Base-by-base conservation (phyloP, 2,329 filamentous ascomycete species). In the Colletotrichum sidae region DNA sequence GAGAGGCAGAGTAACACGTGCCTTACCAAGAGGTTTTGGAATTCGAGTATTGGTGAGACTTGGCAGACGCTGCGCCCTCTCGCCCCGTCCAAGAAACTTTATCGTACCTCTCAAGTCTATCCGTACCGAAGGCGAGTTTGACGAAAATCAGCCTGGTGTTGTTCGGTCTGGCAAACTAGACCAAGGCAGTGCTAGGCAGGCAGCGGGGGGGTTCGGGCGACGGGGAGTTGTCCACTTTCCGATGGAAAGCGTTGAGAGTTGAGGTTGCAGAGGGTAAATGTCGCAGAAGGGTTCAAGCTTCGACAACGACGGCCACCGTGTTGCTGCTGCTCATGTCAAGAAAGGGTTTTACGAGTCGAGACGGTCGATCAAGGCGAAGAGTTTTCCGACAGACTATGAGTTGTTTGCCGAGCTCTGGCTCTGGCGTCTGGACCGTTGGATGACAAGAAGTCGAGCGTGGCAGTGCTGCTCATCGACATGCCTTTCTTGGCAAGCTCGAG, bases 401-500 rank as follows among this genome's bases (percentile, higher is more conserved):
- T 25, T 4, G 4, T 25, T 25, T 25, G 25, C 25, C 25, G 25
- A 25, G 25, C 25, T 39, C 52, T 53, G 53, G 13, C 53, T 52
- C 49, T 33, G 25, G 47, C 17, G 52, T 49, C 38, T 54, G 37
- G 42, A 39, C 3, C 44, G 46, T 34, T 12, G 13, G 35, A 44
- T 12, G 51, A 55, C 39, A 45, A 55, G 45, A 49, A 45, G 6
- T 58, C 11, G 44, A 66, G 41, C 5, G 58, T 66, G 63, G 63
- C 63, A 66, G 63, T 66, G 63, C 59, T 63, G 25, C 63, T 57
- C 59, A 63, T 45, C 58, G 58, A 66, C 58, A 64, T 66, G 63
- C 63, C 63, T 62, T 66, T 66, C 58, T 57, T 57, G 47, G 58
- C 58, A 63, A 66, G 63, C 35, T 59, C 58, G 45, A 53, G 46